Conservation (phyloP, 495 filamentous ascomycete genomes). For the Amorphotheca resinae region DNA sequence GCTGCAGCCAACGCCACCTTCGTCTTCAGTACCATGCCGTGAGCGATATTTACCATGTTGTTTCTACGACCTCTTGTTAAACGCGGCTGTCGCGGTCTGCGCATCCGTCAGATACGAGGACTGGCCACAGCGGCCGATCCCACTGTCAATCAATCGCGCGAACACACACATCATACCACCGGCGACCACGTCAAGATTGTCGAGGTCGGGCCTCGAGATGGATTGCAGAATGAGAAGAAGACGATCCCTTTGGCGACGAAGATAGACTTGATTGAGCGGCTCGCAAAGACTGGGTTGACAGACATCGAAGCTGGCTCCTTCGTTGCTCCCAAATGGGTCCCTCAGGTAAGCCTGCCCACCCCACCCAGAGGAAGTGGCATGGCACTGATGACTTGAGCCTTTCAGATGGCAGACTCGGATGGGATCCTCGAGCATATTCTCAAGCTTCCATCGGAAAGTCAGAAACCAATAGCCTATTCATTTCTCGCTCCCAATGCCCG, state of each 20-base stretch:
- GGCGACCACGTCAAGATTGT: slow-evolving; percentile 47
- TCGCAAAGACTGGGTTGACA: slow-evolving; percentile 74
- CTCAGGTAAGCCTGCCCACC: slow-evolving; percentile 50
- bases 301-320: slow-evolving; percentile 94
- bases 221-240: slow-evolving; percentile 90
- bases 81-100: neutral
- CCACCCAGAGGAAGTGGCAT: neutral
- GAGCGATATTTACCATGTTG: slow-evolving; percentile 8
- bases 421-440: slow-evolving; percentile 70
- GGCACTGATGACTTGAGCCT: neutral
- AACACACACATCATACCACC: slow-evolving; percentile 5
- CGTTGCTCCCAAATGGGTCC: slow-evolving; percentile 95
- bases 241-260: slow-evolving; percentile 71
- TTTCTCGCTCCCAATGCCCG: slow-evolving; percentile 86
- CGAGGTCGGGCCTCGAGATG: slow-evolving; percentile 90
- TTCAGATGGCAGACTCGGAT: slow-evolving; percentile 81
- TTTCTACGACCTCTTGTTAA: slow-evolving; percentile 11
- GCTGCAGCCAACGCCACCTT: no score
- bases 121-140: slow-evolving; percentile 12
- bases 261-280: slow-evolving; percentile 63
- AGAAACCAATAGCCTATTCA: slow-evolving; percentile 67
- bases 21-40: no score
- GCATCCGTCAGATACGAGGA: slow-evolving; percentile 10
- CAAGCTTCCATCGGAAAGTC: slow-evolving; percentile 39
- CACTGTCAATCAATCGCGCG: neutral